These are phyloP conservation scores for Luzula sylvatica DNA, from an alignment of 176 grass and related monocot genomes.

Conservation along the genomic window DNA sequence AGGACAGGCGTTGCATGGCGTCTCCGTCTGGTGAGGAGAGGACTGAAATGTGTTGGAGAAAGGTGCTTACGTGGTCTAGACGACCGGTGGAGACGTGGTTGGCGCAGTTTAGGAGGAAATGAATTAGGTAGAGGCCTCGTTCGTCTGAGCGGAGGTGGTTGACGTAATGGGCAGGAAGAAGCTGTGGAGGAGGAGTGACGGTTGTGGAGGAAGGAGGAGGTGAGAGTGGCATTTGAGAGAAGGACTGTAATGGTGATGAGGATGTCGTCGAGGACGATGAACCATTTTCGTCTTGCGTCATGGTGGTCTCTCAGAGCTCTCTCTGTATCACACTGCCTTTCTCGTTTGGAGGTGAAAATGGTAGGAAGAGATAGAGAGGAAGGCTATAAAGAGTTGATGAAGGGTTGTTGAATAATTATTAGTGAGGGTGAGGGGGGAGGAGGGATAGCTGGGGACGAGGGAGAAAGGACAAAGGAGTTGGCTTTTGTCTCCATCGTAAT, in stretches of 20 bases:
- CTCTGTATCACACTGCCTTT: neutral
- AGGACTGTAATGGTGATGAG: constrained; percentile 61
- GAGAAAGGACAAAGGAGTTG: constrained; percentile 30
- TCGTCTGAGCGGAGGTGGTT: constrained; percentile 77
- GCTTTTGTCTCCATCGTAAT: constrained; percentile 45
- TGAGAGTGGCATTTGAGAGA: constrained; percentile 63
- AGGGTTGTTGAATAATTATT: neutral
- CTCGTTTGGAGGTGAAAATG: constrained; percentile 17
- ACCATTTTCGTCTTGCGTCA: constrained; percentile 62
- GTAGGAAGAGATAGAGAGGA: constrained; percentile 4
- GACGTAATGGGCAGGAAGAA: constrained; percentile 12
- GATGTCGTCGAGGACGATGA: constrained; percentile 62
- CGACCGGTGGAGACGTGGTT: constrained; percentile 27
- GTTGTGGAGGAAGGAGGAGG: constrained; percentile 12
- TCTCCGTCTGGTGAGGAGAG: constrained; percentile 63
- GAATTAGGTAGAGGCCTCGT: constrained; percentile 87
- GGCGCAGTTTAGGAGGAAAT: constrained; percentile 87
- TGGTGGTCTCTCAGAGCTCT: constrained; percentile 10
- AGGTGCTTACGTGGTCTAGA: constrained; percentile 52
- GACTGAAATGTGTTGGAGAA: constrained; percentile 60
- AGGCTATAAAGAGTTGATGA: constrained; percentile 1
- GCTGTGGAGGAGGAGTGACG: constrained; percentile 17
- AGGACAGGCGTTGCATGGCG: constrained; percentile 88
- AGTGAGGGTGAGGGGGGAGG: neutral
- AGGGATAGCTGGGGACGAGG: neutral